A percentile compares a stretch with the other conserved stretches of the same genome.
phyloP scores from a whole-genome alignment of 495 filamentous ascomycete species.

The Astrocystis sublimbata region DNA sequence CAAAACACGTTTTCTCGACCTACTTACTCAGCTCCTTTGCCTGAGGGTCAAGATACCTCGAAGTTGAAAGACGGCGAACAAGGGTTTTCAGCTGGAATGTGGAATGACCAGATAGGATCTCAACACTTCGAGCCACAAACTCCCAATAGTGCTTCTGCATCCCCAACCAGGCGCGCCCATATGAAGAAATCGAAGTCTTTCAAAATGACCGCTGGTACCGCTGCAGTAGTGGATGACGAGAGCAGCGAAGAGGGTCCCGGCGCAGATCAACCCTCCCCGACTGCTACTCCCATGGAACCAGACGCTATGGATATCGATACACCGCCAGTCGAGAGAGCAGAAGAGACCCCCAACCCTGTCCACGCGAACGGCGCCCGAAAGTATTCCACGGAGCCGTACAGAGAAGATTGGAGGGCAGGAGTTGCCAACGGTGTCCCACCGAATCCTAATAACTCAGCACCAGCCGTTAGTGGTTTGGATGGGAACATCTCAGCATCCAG shows the following conservation, averaged over 20 bases:
- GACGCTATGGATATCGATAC: conserved; percentile 59
- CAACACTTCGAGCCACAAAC: conserved; percentile 56
- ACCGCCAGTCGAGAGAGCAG: conserved; percentile 33
- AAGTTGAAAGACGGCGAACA: conserved; percentile 24
- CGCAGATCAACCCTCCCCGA: conserved; percentile 10
- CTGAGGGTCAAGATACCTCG: conserved; percentile 17
- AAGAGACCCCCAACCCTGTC: conserved; percentile 21
- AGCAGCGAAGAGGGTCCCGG: conserved; percentile 33
- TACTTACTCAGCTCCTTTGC: conserved; percentile 4
- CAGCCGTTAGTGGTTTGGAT: conserved; percentile 27
- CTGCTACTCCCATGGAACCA: conserved; percentile 11
- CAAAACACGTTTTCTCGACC: conserved; percentile 19
- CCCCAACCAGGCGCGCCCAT: conserved; percentile 40
- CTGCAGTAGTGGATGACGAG: conserved; percentile 50
- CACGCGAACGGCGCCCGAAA: conserved; percentile 39
- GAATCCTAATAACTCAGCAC: conserved; percentile 28
- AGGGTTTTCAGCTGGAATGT: conserved; percentile 63
- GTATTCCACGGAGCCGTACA: conserved; percentile 48
- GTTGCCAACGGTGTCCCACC: conserved; percentile 32
- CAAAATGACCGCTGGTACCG: conserved; percentile 45
- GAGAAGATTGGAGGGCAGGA: conserved; percentile 52
- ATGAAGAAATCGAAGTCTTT: conserved; percentile 44
- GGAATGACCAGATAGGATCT: conserved; percentile 64
- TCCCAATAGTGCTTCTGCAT: conserved; percentile 32
- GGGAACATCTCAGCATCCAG: conserved; percentile 15